These are phyloP conservation scores for Schwanniomyces pseudopolymorphus DNA, from an alignment of 805 yeast genomes.

Conservation along the genomic window DNA sequence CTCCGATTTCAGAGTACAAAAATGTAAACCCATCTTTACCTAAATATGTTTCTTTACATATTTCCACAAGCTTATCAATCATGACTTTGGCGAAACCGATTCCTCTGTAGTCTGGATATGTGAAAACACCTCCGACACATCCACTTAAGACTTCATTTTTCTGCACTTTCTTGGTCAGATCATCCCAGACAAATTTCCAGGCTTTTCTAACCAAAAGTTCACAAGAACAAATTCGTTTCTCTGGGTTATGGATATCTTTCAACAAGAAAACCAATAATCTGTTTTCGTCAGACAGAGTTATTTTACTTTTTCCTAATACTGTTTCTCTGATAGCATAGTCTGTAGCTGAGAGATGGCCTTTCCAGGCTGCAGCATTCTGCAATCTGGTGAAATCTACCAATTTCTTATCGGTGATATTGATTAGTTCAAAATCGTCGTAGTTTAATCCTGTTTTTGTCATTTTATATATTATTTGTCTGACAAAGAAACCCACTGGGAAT, in stretches of 20 bases:
- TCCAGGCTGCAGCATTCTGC: slow-evolving; percentile 38
- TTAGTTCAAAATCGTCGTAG: slow-evolving; percentile 11
- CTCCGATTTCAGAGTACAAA: slow-evolving; percentile 45
- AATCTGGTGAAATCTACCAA: slow-evolving; percentile 30
- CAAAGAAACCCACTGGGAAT: not conserved
- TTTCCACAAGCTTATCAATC: slow-evolving; percentile 35
- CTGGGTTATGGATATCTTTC: slow-evolving; percentile 15
- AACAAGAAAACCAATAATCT: slow-evolving; percentile 24
- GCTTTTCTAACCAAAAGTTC: slow-evolving; percentile 34
- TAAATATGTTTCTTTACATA: slow-evolving; percentile 17
- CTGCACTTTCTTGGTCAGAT: slow-evolving; percentile 13
- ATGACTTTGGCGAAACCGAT: slow-evolving; percentile 39
- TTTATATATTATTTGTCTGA: not conserved
- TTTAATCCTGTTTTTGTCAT: slow-evolving; percentile 1
- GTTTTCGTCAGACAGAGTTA: slow-evolving; percentile 8
- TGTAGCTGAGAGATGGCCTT: slow-evolving; percentile 27
- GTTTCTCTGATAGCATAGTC: slow-evolving; percentile 37
- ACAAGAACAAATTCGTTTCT: slow-evolving; percentile 27
- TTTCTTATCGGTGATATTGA: slow-evolving; percentile 20
- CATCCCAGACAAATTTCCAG: slow-evolving; percentile 19
- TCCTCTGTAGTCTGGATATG: slow-evolving; percentile 35
- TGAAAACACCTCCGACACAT: slow-evolving; percentile 43
- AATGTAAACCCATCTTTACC: slow-evolving; percentile 35
- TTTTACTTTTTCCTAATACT: slow-evolving; percentile 22
- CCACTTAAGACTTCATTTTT: slow-evolving; percentile 25